Evolutionary conservation across 192 early-diverging fungal species (phyloP).

Genomic region (Chytriomyces hyalinus): DNA sequence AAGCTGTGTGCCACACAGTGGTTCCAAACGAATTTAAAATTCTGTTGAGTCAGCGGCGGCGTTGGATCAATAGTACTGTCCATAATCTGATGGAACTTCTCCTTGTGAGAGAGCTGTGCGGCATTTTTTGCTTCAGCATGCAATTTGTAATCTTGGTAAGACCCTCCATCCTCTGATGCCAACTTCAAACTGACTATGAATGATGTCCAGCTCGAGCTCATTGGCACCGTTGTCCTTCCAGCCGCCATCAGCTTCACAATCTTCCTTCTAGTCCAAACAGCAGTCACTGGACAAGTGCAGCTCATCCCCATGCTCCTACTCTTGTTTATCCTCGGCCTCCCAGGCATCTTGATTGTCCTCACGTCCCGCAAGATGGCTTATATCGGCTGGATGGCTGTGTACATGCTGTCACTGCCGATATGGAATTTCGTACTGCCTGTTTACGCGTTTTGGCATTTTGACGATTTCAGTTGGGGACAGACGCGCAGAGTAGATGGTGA

Average conservation of each 20-base stretch:
- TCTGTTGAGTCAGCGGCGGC: conserved; percentile 84
- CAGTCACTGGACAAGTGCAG: conserved; percentile 32
- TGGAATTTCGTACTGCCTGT: conserved; percentile 94
- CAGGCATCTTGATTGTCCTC: conserved; percentile 86
- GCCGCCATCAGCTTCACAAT: conserved; percentile 66
- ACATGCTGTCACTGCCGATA: conserved; percentile 81
- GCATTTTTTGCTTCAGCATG: conserved; percentile 96
- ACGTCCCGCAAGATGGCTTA: conserved; percentile 86
- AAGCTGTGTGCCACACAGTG: conserved; percentile 87
- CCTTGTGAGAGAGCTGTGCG: conserved; percentile 84
- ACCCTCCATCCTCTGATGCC: background rate
- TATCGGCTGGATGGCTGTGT: conserved; percentile 86
- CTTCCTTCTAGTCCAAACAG: conserved; percentile 36
- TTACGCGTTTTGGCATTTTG: conserved; percentile 77
- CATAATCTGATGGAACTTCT: conserved; percentile 95
- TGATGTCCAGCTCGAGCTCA: conserved; percentile 66
- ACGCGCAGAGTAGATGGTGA: conserved; percentile 63
- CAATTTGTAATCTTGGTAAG: conserved; percentile 57
- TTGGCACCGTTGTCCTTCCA: conserved; percentile 93
- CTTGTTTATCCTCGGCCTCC: conserved; percentile 81
- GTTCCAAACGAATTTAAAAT: conserved; percentile 88
- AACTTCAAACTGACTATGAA: background rate
- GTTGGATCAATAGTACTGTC: conserved; percentile 98
- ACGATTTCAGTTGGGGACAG: conserved; percentile 69
- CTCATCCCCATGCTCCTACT: conserved; percentile 75